These are phyloP conservation scores for Cercospora janseana DNA, from an alignment of 2,329 filamentous ascomycete genomes.

Conservation along the genomic window DNA sequence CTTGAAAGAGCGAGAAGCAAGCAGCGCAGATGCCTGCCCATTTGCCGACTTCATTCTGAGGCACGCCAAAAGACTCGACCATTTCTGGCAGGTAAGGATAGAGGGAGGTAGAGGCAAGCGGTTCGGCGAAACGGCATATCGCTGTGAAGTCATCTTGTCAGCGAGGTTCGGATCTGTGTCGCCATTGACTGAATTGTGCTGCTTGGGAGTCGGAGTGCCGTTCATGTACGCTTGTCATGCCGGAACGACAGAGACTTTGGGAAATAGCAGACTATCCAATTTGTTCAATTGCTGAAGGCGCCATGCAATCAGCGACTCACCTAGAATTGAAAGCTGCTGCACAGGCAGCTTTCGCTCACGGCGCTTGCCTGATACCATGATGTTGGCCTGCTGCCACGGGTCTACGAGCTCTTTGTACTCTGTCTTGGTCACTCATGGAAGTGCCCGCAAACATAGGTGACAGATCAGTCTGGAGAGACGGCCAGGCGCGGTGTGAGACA, in stretches of 20 bases:
- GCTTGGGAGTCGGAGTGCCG: not conserved
- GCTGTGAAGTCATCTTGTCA: slow-evolving; percentile 52
- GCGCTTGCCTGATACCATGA: slow-evolving; percentile 21
- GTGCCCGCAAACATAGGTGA: not conserved
- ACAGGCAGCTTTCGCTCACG: slow-evolving; percentile 62
- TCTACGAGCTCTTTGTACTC: no score
- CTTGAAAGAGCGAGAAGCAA: slow-evolving; percentile 80
- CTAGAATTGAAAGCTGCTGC: slow-evolving; percentile 74
- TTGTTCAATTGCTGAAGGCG: no score
- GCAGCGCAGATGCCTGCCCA: slow-evolving; percentile 86
- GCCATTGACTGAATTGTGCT: not conserved
- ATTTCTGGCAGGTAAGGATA: slow-evolving; percentile 92
- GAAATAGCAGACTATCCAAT: no score
- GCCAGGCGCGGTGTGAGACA: no score
- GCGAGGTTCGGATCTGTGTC: slow-evolving; percentile 5
- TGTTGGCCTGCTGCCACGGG: slow-evolving; percentile 6
- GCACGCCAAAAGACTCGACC: slow-evolving; percentile 74
- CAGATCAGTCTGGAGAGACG: no score
- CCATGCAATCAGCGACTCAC: no score
- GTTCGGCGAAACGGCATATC: slow-evolving; percentile 88
- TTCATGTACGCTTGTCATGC: no score
- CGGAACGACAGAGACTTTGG: no score
- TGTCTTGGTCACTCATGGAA: no score
- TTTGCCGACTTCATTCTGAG: slow-evolving; percentile 69
- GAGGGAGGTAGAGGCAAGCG: slow-evolving; percentile 86